These are phyloP conservation scores for Amniculicola lignicola DNA, from an alignment of 495 filamentous ascomycete species.

Conservation along the genomic window DNA sequence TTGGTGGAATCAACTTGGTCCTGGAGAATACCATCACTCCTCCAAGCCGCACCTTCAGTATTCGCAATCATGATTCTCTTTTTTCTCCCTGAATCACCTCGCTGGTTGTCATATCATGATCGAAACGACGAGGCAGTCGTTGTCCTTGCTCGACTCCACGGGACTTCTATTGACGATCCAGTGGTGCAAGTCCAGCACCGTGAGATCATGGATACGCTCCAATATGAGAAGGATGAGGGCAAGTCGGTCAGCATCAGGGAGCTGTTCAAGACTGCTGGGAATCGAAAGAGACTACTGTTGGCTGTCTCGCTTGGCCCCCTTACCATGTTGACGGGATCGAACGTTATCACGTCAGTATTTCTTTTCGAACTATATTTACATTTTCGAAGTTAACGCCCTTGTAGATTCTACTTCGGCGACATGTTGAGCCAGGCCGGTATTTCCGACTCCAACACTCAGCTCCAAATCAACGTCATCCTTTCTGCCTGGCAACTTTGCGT, in stretches of 20 bases:
- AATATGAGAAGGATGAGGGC: not conserved
- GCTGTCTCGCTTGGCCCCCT: not conserved
- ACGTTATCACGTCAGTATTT: conserved; percentile 3
- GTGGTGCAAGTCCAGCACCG: not conserved
- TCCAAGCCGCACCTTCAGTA: not conserved
- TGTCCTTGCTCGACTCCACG: not conserved
- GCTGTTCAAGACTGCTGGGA: not conserved
- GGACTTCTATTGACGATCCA: not conserved
- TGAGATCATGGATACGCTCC: not conserved
- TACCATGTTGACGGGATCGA: conserved; percentile 7
- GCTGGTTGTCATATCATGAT: not conserved
- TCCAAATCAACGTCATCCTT: conserved; percentile 4
- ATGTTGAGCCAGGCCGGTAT: conserved; percentile 1
- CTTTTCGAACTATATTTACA: not conserved
- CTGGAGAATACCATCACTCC: not conserved
- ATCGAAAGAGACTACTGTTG: not conserved
- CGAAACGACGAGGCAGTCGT: not conserved
- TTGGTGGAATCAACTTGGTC: conserved; percentile 1
- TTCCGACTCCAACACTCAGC: not conserved
- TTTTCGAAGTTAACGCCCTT: not conserved
- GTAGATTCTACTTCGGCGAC: conserved; percentile 4
- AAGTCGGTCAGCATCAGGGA: not conserved
- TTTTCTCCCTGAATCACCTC: not conserved
- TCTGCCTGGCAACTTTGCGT: conserved; percentile 3
- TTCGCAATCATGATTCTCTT: not conserved